Evolutionary conservation across 345 rosid species (phyloP).

Genomic region (Eucalyptus victrix): DNA sequence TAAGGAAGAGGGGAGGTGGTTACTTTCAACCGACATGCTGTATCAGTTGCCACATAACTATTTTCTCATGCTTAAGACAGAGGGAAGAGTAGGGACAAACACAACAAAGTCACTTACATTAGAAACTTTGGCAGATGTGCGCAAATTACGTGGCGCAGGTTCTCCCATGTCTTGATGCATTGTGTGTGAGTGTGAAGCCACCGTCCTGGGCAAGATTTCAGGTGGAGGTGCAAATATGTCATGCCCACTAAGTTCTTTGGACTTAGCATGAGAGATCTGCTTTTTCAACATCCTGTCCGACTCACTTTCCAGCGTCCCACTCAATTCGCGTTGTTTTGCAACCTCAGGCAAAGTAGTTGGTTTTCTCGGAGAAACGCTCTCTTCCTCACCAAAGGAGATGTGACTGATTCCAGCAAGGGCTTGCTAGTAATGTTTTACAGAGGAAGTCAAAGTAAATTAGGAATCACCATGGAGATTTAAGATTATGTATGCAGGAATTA

Average conservation of each 20-base stretch:
- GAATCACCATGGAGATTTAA: neutral
- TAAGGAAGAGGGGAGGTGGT: neutral
- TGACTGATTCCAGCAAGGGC: conserved; percentile 82
- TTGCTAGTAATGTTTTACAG: conserved; percentile 37
- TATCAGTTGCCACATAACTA: neutral
- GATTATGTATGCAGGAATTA: neutral
- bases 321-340: conserved; percentile 89
- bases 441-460: neutral
- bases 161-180: conserved; percentile 59
- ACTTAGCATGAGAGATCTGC: conserved; percentile 80
- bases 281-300: conserved; percentile 49
- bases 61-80: neutral
- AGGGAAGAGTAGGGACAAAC: neutral
- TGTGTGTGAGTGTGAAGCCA: conserved; percentile 44
- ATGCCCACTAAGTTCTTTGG: conserved; percentile 84
- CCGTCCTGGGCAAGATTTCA: conserved; percentile 74
- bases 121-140: conserved; percentile 10
- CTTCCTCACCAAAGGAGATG: conserved; percentile 85
- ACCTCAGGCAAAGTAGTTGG: conserved; percentile 65
- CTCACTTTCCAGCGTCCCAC: conserved; percentile 69
- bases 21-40: neutral
- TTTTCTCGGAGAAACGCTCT: conserved; percentile 54
- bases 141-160: conserved; percentile 16
- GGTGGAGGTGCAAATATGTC: conserved; percentile 98
- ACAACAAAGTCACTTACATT: neutral